Conservation (phyloP, 805 yeast species). For the Ogataea pilisensis region DNA sequence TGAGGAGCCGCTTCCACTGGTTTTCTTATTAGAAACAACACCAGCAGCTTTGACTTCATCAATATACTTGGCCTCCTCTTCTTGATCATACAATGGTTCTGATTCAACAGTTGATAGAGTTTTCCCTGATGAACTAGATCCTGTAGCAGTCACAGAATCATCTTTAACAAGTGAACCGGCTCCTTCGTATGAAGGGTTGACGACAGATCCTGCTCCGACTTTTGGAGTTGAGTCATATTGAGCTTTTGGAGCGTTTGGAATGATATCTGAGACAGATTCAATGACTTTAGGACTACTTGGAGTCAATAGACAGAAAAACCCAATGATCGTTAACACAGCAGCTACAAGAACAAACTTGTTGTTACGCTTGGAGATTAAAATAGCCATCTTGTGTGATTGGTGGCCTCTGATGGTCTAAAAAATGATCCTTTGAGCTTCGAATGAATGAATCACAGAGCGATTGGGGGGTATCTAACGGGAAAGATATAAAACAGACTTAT, state of each 20-base stretch:
- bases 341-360: conserved; percentile 51
- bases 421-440: no score
- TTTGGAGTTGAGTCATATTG: neutral
- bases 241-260: conserved; percentile 3
- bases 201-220: no score
- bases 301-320: conserved; percentile 45
- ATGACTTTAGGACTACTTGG: conserved; percentile 16
- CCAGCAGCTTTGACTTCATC: conserved; percentile 15
- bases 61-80: conserved; percentile 13
- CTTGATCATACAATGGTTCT: conserved; percentile 7
- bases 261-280: conserved; percentile 6
- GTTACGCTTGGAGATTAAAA: conserved; percentile 39
- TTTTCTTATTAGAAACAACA: conserved; percentile 4
- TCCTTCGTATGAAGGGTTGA: no score
- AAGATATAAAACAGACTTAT: no score
- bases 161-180: neutral
- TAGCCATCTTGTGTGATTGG: conserved; percentile 11
- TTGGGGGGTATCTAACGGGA: no score
- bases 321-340: conserved; percentile 39
- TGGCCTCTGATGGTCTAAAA: no score
- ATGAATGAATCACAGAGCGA: no score
- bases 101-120: neutral
- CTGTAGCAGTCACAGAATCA: conserved; percentile 4
- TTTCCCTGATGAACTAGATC: conserved; percentile 5
- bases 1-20: neutral